Evolutionary conservation across 1,139 yeast species (phyloP), one percentile per base, ranked within the genome.

Genomic region (Scheffersomyces titani): DNA sequence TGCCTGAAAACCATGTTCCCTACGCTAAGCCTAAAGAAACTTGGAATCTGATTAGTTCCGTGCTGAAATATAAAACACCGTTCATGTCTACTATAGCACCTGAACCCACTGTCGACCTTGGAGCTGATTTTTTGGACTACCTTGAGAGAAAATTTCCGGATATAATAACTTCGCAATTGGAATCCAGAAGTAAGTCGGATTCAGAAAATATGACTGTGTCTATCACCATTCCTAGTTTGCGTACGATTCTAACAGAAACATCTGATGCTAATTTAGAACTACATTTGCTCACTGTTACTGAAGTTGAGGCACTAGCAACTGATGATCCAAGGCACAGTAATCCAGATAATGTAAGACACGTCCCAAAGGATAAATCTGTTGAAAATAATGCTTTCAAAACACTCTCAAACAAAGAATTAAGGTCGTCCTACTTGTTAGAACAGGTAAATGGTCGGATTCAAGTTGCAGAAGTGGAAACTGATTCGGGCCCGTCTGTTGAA

Each of bases 21-120:
- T 72, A 73, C 55, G 62, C 66, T 5, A 73, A 73, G 54, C 77
- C 77, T 1, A 72, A 63, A 24, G 40, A 49, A 5, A 47, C 55
- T 16, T 56, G 60, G 61, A 30, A 2, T 30, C 40, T 30, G 40
- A 11, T 30, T 30, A 30, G 40, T 30, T 9, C 40, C 40, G 13
- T 11, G 13, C 16, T 30, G 40, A 30, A 9, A 30, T 11, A 7
- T 30, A 16, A 30, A 9, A 30, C 16, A 9, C 40, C 40, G 3
- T 9, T 2, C 3, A 16, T 30, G 40, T 30, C 40, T 30, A 30
- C 40, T 30, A 30, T 30, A 11, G 40, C 40, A 11, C 40, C 40
- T 30, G 40, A 30, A 11, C 40, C 40, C 40, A 30, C 40, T 11
- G 16, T 11, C 9, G 40, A 30, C 40, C 40, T 30, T 30, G 40